Evolutionary conservation across 176 grass and related monocot genomes (phyloP).

Genomic region (Phragmites australis): DNA sequence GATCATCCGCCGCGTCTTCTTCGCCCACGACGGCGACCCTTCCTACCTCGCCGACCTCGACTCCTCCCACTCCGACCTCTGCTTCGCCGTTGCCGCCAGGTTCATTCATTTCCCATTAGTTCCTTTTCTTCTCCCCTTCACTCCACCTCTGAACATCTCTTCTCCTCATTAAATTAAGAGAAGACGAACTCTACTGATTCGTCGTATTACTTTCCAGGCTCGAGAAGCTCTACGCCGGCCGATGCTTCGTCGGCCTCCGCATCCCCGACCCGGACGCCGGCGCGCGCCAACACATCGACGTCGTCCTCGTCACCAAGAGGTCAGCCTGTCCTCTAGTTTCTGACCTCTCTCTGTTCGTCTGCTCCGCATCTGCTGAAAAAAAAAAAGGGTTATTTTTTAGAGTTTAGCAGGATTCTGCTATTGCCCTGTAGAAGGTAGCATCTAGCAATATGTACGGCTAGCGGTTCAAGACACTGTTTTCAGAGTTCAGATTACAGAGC

Average conservation of each 20-base stretch:
- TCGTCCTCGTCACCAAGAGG: slow-evolving; percentile 81
- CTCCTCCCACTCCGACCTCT: slow-evolving; percentile 70
- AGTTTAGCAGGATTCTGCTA: neutral
- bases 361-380: neutral
- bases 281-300: slow-evolving; percentile 72
- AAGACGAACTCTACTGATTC: neutral
- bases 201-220: slow-evolving; percentile 50
- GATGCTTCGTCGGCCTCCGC: slow-evolving; percentile 86
- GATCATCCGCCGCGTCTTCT: slow-evolving; percentile 51
- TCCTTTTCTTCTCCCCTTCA: neutral
- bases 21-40: slow-evolving; percentile 44
- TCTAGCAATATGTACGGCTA: neutral
- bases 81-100: slow-evolving; percentile 76
- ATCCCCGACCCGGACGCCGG: slow-evolving; percentile 88
- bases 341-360: neutral
- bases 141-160: neutral
- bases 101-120: neutral
- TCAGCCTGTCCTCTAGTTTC: neutral
- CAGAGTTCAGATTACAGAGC: neutral
- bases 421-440: neutral
- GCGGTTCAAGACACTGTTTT: neutral
- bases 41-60: slow-evolving; percentile 65
- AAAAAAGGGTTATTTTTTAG: too few relatives aligned
- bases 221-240: slow-evolving; percentile 81
- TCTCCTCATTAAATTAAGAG: neutral